These are phyloP conservation scores for Tillandsia leiboldiana DNA, from an alignment of 176 grass and related monocot genomes.

Conservation along the genomic window DNA sequence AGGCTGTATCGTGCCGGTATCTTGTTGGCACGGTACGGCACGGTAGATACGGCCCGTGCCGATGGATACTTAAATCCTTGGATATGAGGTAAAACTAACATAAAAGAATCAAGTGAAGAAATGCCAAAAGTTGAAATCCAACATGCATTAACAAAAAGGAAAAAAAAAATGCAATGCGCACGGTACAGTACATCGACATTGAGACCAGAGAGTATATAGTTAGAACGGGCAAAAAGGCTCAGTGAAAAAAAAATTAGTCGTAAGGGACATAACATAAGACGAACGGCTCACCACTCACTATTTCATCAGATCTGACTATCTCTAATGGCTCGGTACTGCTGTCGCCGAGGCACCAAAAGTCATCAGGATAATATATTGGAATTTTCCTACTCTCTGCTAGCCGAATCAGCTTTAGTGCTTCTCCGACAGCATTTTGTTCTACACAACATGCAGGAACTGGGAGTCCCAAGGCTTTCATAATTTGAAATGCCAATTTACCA, in stretches of 20 bases:
- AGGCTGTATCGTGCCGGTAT: too few relatives aligned
- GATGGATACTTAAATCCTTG: too few relatives aligned
- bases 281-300: slow-evolving; percentile 23
- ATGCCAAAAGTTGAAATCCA: neutral
- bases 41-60: too few relatives aligned
- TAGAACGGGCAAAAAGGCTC: neutral
- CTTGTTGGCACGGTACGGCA: too few relatives aligned
- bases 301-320: slow-evolving; percentile 36
- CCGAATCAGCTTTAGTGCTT: slow-evolving; percentile 57
- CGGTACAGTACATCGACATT: neutral
- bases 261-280: neutral
- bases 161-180: too few relatives aligned
- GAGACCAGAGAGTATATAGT: neutral
- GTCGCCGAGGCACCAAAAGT: slow-evolving; percentile 49
- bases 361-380: slow-evolving; percentile 76
- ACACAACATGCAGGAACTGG: slow-evolving; percentile 38
- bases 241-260: neutral
- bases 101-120: slow-evolving; percentile 3
- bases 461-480: slow-evolving; percentile 69
- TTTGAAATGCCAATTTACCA: slow-evolving; percentile 84
- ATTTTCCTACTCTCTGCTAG: slow-evolving; percentile 39
- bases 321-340: slow-evolving; percentile 18
- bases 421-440: slow-evolving; percentile 42
- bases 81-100: neutral
- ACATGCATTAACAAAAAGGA: too few relatives aligned